phyloP scores from a whole-genome alignment of 1,284 basidiomycete species.

The Ustilago bromivora region DNA sequence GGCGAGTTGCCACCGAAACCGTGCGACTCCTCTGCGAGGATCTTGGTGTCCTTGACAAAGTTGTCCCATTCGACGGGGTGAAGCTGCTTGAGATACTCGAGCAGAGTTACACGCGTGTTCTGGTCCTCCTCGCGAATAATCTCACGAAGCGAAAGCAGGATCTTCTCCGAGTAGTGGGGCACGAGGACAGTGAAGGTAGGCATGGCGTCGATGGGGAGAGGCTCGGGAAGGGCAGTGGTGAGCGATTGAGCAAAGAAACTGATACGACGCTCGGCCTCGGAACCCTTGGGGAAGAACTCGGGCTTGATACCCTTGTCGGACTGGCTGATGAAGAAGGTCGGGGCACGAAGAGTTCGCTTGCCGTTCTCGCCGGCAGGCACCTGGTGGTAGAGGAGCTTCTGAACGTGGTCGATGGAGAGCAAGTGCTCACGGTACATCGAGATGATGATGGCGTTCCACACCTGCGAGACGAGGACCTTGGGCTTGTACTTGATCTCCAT shows the following conservation, averaged over 20 bases:
- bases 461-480: slow-evolving; percentile 69
- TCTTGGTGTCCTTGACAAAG: slow-evolving; percentile 99
- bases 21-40: slow-evolving; percentile 93
- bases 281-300: slow-evolving; percentile 70
- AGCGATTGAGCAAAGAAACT: slow-evolving; percentile 70
- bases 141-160: slow-evolving; percentile 68
- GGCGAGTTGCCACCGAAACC: slow-evolving; percentile 82
- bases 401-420: slow-evolving; percentile 69
- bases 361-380: slow-evolving; percentile 68
- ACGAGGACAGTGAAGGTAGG: slow-evolving; percentile 69
- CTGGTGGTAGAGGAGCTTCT: slow-evolving; percentile 70
- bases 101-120: slow-evolving; percentile 69
- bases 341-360: slow-evolving; percentile 69
- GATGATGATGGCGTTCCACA: slow-evolving; percentile 70
- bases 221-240: slow-evolving; percentile 67
- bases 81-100: slow-evolving; percentile 87
- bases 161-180: slow-evolving; percentile 70
- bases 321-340: slow-evolving; percentile 70
- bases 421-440: slow-evolving; percentile 70
- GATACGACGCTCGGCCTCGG: slow-evolving; percentile 69
- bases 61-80: slow-evolving; percentile 99
- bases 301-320: slow-evolving; percentile 68
- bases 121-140: slow-evolving; percentile 70
- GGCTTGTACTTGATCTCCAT: slow-evolving; percentile 71
- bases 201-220: slow-evolving; percentile 69